These are phyloP conservation scores for Metarhizium album DNA, from an alignment of 2,329 filamentous ascomycete genomes.

Conservation along the genomic window DNA sequence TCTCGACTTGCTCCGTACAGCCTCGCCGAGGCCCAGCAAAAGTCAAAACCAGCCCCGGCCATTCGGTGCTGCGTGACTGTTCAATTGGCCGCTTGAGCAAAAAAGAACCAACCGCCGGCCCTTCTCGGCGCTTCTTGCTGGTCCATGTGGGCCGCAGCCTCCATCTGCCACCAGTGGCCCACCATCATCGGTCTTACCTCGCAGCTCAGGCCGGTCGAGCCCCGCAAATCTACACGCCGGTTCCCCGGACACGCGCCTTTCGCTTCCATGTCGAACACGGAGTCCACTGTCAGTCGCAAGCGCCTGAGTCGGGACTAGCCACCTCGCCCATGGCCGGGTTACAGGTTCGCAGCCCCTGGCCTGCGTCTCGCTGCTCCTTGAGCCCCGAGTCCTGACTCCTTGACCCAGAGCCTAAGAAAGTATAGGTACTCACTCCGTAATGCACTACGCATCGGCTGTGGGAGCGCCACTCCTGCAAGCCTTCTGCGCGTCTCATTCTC, in stretches of 20 bases:
- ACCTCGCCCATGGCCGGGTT: background rate
- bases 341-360: background rate
- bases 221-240: conserved; percentile 10
- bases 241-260: conserved; percentile 19
- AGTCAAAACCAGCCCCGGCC: too few relatives aligned
- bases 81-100: background rate
- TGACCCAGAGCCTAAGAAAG: background rate
- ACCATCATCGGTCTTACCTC: conserved; percentile 21
- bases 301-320: background rate
- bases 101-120: conserved; percentile 13
- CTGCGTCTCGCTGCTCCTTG: background rate
- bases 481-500: background rate
- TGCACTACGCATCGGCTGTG: background rate
- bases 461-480: conserved; percentile 2
- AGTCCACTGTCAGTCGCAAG: background rate
- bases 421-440: background rate
- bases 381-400: too few relatives aligned
- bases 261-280: conserved; percentile 1
- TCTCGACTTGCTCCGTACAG: too few relatives aligned
- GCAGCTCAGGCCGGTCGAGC: conserved; percentile 15
- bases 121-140: conserved; percentile 26
- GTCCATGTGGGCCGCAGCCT: conserved; percentile 5
- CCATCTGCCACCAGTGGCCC: conserved; percentile 6
- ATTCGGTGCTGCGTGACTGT: too few relatives aligned
- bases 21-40: too few relatives aligned